These are phyloP conservation scores for Fermentozyma sake DNA, from an alignment of 1,139 yeast genomes.

Conservation along the genomic window DNA sequence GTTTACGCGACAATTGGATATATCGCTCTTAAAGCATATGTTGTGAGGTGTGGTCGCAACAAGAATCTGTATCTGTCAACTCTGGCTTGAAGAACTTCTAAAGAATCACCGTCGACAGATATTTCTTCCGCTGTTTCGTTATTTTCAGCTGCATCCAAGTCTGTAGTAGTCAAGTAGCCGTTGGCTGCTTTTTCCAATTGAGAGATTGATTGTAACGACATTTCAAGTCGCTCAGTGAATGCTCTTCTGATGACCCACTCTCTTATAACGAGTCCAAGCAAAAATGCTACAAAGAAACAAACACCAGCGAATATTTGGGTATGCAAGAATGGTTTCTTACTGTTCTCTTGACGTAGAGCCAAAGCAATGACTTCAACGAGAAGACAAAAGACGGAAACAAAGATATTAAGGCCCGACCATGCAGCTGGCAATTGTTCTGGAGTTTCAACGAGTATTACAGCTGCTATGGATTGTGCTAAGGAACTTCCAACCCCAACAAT, in stretches of 20 bases:
- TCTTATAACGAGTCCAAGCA: slow-evolving; percentile 28
- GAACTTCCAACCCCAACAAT: slow-evolving; percentile 63
- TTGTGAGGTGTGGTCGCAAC: slow-evolving; percentile 3
- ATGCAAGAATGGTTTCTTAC: slow-evolving; percentile 46
- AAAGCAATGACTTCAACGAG: slow-evolving; percentile 49
- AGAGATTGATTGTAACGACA: slow-evolving; percentile 7
- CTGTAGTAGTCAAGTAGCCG: slow-evolving; percentile 11
- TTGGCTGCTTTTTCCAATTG: slow-evolving; percentile 7
- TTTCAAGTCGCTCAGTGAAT: slow-evolving; percentile 10
- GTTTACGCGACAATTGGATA: too few relatives aligned
- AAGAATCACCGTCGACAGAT: slow-evolving; percentile 2
- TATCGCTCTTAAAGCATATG: slow-evolving; percentile 5
- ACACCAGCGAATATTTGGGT: slow-evolving; percentile 60
- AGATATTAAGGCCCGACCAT: slow-evolving; percentile 54
- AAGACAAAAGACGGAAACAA: slow-evolving; percentile 41
- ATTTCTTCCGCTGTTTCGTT: not conserved
- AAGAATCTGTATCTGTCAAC: slow-evolving; percentile 8
- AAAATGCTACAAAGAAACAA: slow-evolving; percentile 30
- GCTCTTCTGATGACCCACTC: slow-evolving; percentile 23
- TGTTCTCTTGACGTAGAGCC: slow-evolving; percentile 27
- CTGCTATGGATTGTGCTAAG: slow-evolving; percentile 55
- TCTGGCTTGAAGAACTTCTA: slow-evolving; percentile 5
- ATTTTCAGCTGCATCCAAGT: too few relatives aligned
- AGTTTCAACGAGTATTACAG: slow-evolving; percentile 41
- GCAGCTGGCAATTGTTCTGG: slow-evolving; percentile 51